Percentiles rank a stretch among this genome's conserved stretches.
phyloP scores from a whole-genome alignment of 2,329 filamentous ascomycete species.

The Penicillium sp. region DNA sequence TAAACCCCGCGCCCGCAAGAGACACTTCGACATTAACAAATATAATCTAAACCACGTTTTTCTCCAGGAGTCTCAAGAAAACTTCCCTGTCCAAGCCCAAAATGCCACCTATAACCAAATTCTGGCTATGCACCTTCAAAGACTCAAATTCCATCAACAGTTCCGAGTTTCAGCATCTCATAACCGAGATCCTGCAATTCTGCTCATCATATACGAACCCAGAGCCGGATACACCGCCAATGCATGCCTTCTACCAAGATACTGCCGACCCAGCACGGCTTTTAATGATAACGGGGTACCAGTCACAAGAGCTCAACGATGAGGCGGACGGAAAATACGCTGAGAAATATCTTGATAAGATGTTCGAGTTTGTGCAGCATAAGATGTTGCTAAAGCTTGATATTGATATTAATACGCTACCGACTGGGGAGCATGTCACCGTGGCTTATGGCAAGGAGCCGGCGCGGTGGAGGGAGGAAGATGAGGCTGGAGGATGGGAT shows the following conservation, averaged over 20 bases:
- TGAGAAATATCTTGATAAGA: background rate
- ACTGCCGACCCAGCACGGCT: slow-evolving; percentile 7
- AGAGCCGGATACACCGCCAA: background rate
- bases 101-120: slow-evolving; percentile 13
- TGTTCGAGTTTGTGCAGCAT: slow-evolving; percentile 11
- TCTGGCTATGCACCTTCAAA: slow-evolving; percentile 13
- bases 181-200: slow-evolving; percentile 7
- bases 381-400: slow-evolving; percentile 7
- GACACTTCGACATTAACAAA: no score
- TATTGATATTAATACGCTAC: slow-evolving; percentile 4
- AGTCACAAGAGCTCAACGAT: slow-evolving; percentile 11
- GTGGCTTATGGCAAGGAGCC: slow-evolving; percentile 4
- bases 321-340: slow-evolving; percentile 11
- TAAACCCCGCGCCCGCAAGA: no score
- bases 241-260: slow-evolving; percentile 16
- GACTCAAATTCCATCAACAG: background rate
- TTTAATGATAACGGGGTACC: slow-evolving; percentile 16
- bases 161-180: slow-evolving; percentile 5
- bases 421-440: background rate
- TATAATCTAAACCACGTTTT: no score
- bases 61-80: no score
- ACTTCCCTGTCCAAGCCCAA: background rate
- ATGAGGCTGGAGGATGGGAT: slow-evolving; percentile 6
- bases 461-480: slow-evolving; percentile 2
- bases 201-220: slow-evolving; percentile 10